Evolutionary conservation across 352 stramenopile species (phyloP), one percentile per base, ranked within the genome.

Genomic region (Elongisporangium undulatum): DNA sequence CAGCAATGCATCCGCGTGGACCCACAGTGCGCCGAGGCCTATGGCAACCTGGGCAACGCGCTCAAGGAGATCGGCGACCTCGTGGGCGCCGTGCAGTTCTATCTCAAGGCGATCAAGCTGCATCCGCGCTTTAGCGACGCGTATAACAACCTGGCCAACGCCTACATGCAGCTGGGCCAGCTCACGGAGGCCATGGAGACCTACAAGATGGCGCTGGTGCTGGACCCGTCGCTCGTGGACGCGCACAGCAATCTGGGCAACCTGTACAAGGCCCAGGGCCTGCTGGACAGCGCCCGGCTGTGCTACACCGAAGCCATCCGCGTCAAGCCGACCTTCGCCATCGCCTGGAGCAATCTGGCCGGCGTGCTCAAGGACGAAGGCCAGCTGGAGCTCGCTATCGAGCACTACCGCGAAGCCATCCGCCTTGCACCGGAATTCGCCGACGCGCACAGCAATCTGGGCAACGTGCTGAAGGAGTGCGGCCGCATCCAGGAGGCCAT

Each of bases 201-300:
- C 51, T 98, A 98, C 81, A 90, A 97, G 67, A 97, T 97, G 87
- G 93, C 91, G 48, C 71, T 98, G 2, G 74, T 97, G 53, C 68
- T 95, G 4, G 76, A 97, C 51, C 93, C 90, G 41, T 77, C 77
- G 38, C 75, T 98, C 15, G 90, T 97, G 17, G 93, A 98, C 59
- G 94, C 94, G n/a, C 90, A 97, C 64, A 93, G 78, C 51, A 98
- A 98, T 61, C 62, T 98, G n/a, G 95, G 91, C 21, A 98, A 98
- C 60, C 68, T 98, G 22, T 94, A 96, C 69, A 97, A 97, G 64
- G 81, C 89, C 15, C 82, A 96, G 69, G 87, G 87, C 3, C 72
- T 78, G 0, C 68, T 91, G 21, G 85, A 94, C 21, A 86, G 95
- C n/a, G 90, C 93, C 38, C 95, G 96, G 66, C 57, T 55, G 34